phyloP scores from a whole-genome alignment of 106 monocot species.

The Apostasia ramifera region DNA sequence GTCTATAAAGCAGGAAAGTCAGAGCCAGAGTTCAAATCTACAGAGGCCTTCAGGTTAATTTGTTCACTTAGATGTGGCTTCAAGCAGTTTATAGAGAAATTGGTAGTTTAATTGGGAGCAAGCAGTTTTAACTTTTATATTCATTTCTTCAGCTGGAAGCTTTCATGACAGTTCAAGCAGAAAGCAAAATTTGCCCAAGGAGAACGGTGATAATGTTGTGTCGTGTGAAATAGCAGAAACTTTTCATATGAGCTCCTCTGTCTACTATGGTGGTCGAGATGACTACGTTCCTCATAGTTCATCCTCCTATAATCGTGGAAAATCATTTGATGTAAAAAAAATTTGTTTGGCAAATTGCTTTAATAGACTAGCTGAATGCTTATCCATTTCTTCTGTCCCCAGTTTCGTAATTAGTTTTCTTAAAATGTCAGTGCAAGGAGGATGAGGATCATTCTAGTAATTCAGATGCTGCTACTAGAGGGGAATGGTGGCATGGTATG shows the following conservation, averaged over 20 bases:
- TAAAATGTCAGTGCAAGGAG: constrained; percentile 10
- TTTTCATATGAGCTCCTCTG: constrained; percentile 22
- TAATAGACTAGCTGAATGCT: not conserved
- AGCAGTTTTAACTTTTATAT: no score
- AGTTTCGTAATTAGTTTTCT: not conserved
- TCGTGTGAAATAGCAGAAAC: constrained; percentile 6
- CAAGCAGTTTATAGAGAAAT: no score
- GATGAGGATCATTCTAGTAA: constrained; percentile 12
- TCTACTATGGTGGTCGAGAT: constrained; percentile 20
- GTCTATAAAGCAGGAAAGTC: not conserved
- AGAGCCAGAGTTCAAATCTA: not conserved
- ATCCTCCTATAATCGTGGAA: constrained; percentile 4
- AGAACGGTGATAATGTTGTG: not conserved
- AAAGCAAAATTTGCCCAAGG: not conserved
- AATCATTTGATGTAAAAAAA: constrained; percentile 7
- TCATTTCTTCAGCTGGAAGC: constrained; percentile 1
- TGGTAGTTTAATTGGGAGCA: no score
- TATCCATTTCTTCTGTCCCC: no score
- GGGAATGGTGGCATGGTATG: constrained; percentile 31
- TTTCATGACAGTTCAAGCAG: constrained; percentile 1
- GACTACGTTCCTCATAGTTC: constrained; percentile 7
- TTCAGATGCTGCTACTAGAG: constrained; percentile 4
- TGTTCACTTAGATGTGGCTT: no score
- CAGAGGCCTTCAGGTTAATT: constrained; percentile 2
- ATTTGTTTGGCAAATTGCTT: not conserved